Evolutionary conservation across 2,329 filamentous ascomycete species (phyloP).

Genomic region (Neonectria coccinea): DNA sequence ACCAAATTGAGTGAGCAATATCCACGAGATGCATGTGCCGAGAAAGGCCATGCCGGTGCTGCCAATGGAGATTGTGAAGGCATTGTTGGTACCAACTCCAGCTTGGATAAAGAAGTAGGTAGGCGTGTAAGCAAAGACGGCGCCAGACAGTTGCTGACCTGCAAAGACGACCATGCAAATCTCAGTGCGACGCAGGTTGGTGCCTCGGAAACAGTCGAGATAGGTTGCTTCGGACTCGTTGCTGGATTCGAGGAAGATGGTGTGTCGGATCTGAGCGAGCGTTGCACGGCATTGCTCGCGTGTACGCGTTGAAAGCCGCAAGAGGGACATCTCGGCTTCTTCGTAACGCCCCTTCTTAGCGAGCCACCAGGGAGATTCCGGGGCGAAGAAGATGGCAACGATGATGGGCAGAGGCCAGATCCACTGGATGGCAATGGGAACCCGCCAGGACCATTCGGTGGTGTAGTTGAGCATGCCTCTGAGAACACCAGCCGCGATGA

Average conservation of each 20-base stretch:
- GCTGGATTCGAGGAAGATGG: constrained; percentile 57
- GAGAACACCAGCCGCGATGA: constrained; percentile 53
- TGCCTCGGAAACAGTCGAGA: constrained; percentile 61
- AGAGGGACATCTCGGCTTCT: constrained; percentile 44
- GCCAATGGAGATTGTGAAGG: constrained; percentile 57
- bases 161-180: constrained; percentile 58
- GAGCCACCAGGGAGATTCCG: constrained; percentile 52
- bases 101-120: constrained; percentile 63
- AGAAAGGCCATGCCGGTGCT: constrained; percentile 52
- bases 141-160: constrained; percentile 55
- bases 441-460: constrained; percentile 51
- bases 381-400: constrained; percentile 45
- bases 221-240: constrained; percentile 55
- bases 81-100: constrained; percentile 53
- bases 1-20: constrained; percentile 55
- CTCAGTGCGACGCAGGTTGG: constrained; percentile 59
- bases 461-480: constrained; percentile 46
- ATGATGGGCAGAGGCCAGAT: constrained; percentile 48
- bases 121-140: constrained; percentile 54
- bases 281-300: constrained; percentile 50
- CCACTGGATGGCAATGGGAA: constrained; percentile 55
- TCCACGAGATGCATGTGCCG: constrained; percentile 57
- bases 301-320: constrained; percentile 56
- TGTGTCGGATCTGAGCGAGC: constrained; percentile 76
- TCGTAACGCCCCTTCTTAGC: constrained; percentile 44